Evolutionary conservation across 1,284 basidiomycete species (phyloP), one percentile per base, ranked within the genome.

Genomic region (Rhodotorula sp.): DNA sequence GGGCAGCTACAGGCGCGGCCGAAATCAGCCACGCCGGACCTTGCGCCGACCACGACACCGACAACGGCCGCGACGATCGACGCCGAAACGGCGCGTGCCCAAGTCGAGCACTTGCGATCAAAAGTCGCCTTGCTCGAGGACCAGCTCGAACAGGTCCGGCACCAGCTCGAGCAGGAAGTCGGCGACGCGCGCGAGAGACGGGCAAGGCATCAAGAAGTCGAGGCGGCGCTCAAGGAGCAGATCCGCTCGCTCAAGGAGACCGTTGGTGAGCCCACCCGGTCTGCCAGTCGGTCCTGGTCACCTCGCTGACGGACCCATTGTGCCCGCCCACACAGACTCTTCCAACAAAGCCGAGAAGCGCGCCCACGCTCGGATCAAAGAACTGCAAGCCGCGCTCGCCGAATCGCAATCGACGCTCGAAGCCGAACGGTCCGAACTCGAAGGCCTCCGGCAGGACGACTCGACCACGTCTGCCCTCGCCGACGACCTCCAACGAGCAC

Each of bases 331-430:
- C n/a, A 74, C 77, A 64, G 88, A 90, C 65, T 83, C 84, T 58
- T 81, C 89, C 68, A 77, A 83, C 62, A 87, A 87, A 75, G 84
- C 87, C 2, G 91, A 93, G 76, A 83, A 83, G 22, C 83, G 83
- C 62, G 86, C 88, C 2, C 85, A 87, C 67, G 79, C 81, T 46
- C 85, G 91, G 53, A 84, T 91, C 1, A 88, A 88, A 69, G 93
- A 96, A 79, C 85, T 94, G 26, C 91, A 94, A 78, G 90, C 90
- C 71, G 95, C 94, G 2, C 82, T 97, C 56, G 84, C 89, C 71
- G 94, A 97, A 82, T 91, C 90, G 77, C 89, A 89, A n/a, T 84
- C 87, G 49, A 91, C 93, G 3, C 84, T 97, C 24, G 95, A 98
- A 81, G 89, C 89, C 77, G 91, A 94, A n/a, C 84, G 91, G 63